Evolutionary conservation across 75 land plant genomes (phyloP).

Genomic region (Picea sitchensis): DNA sequence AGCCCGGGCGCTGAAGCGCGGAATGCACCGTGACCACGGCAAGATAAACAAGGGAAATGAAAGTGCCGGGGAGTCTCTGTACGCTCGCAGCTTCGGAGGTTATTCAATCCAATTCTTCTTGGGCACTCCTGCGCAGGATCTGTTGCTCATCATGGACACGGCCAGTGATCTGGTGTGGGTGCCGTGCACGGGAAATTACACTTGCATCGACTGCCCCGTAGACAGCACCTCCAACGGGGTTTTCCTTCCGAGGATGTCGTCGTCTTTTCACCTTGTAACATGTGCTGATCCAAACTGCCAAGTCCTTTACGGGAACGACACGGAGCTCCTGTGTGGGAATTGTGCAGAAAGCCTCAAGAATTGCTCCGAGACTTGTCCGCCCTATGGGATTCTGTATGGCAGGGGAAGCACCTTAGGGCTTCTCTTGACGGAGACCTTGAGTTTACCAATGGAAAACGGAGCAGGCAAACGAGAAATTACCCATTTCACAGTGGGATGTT

Average conservation of each 20-base stretch:
- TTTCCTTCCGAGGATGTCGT: slow-evolving; percentile 49
- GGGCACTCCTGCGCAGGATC: slow-evolving; percentile 51
- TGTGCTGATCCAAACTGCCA: slow-evolving; percentile 48
- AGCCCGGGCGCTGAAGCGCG: too few relatives aligned
- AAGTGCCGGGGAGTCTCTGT: slow-evolving; percentile 18
- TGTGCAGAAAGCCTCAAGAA: slow-evolving; percentile 18
- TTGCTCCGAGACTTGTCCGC: slow-evolving; percentile 41
- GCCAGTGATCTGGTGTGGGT: slow-evolving; percentile 53
- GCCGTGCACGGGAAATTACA: slow-evolving; percentile 48
- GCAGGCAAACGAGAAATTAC: not conserved
- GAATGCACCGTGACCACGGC: too few relatives aligned
- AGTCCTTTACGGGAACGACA: slow-evolving; percentile 24
- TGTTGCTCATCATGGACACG: slow-evolving; percentile 50
- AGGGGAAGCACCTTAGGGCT: slow-evolving; percentile 52
- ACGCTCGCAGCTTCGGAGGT: slow-evolving; percentile 50
- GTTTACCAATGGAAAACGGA: not conserved
- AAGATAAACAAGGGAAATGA: too few relatives aligned
- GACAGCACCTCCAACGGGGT: not conserved
- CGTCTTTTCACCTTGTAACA: slow-evolving; percentile 37
- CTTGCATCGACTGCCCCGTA: slow-evolving; percentile 9
- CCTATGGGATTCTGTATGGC: slow-evolving; percentile 47
- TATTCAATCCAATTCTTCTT: slow-evolving; percentile 47
- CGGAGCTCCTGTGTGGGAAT: not conserved
- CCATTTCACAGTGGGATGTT: slow-evolving; percentile 52
- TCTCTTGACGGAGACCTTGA: slow-evolving; percentile 38